These are phyloP conservation scores for Gillenia trifoliata DNA, from an alignment of 306 rosid species.

Conservation along the genomic window DNA sequence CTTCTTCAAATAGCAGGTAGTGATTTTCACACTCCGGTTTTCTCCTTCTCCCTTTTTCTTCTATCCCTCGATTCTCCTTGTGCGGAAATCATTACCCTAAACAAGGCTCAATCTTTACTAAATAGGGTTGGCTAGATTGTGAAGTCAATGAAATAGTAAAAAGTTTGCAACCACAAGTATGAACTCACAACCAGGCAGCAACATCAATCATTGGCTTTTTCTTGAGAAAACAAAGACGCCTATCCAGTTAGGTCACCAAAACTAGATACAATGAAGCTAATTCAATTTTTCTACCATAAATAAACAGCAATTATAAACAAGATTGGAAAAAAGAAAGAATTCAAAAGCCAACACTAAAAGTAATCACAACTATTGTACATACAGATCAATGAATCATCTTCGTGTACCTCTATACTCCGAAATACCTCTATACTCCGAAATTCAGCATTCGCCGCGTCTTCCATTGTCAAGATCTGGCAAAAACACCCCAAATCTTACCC, in stretches of 20 bases:
- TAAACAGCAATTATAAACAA: slow-evolving; percentile 22
- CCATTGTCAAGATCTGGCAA: slow-evolving; percentile 55
- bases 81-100: background rate
- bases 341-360: slow-evolving; percentile 10
- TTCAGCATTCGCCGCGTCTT: slow-evolving; percentile 3
- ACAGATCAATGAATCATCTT: slow-evolving; percentile 33
- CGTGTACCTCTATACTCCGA: slow-evolving; percentile 18
- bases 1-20: background rate
- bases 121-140: background rate
- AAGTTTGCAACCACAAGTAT: background rate
- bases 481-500: slow-evolving; percentile 90
- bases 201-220: slow-evolving; percentile 14
- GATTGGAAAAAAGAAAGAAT: background rate
- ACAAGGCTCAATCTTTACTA: background rate
- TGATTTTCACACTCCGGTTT: background rate
- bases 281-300: slow-evolving; percentile 20
- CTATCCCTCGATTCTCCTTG: too few relatives aligned
- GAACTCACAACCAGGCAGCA: slow-evolving; percentile 10
- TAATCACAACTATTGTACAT: slow-evolving; percentile 33
- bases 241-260: slow-evolving; percentile 39
- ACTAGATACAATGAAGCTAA: slow-evolving; percentile 26
- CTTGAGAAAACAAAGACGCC: background rate
- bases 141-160: background rate
- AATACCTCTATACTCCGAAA: slow-evolving; percentile 18
- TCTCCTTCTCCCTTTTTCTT: background rate